These are phyloP conservation scores for Omphalotus olearius DNA, from an alignment of 1,284 basidiomycete genomes.

Conservation along the genomic window DNA sequence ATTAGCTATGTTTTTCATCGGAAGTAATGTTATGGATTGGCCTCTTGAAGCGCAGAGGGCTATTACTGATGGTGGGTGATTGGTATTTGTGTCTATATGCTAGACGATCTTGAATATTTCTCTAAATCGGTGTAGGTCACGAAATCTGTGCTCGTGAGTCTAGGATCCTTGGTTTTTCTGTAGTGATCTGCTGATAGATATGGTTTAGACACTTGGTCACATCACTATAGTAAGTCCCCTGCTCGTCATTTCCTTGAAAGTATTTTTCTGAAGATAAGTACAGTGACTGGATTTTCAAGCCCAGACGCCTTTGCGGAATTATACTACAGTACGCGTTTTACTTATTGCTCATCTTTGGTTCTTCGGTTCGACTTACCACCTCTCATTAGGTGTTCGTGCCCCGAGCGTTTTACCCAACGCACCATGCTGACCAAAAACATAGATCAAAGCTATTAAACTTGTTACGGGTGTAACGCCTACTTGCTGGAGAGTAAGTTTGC, in stretches of 20 bases:
- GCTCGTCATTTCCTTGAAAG: not conserved
- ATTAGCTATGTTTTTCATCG: constrained; percentile 71
- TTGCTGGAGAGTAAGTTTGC: constrained; percentile 53
- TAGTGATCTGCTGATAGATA: not conserved
- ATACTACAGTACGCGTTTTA: constrained; percentile 54
- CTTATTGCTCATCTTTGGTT: not conserved
- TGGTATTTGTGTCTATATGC: not conserved
- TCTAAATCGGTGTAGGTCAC: constrained; percentile 46
- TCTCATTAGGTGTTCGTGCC: constrained; percentile 1
- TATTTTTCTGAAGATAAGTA: not conserved
- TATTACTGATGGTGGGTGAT: constrained; percentile 43
- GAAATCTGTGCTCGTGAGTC: constrained; percentile 55
- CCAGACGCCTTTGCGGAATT: constrained; percentile 77
- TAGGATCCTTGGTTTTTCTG: not conserved
- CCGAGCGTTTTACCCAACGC: not conserved
- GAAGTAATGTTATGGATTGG: constrained; percentile 73
- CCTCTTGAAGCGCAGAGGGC: constrained; percentile 67
- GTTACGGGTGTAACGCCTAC: constrained; percentile 61
- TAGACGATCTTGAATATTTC: not conserved
- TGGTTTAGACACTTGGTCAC: constrained; percentile 52
- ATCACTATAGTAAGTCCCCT: constrained; percentile 42
- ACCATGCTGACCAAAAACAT: not conserved
- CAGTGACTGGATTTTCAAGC: constrained; percentile 69
- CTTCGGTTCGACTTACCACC: constrained; percentile 4
- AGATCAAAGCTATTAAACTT: constrained; percentile 50